A percentile compares a stretch with the other conserved stretches of the same genome.
These are phyloP conservation scores for Colletotrichum caudatum DNA, from an alignment of 2,329 filamentous ascomycete species.

Conservation along the genomic window DNA sequence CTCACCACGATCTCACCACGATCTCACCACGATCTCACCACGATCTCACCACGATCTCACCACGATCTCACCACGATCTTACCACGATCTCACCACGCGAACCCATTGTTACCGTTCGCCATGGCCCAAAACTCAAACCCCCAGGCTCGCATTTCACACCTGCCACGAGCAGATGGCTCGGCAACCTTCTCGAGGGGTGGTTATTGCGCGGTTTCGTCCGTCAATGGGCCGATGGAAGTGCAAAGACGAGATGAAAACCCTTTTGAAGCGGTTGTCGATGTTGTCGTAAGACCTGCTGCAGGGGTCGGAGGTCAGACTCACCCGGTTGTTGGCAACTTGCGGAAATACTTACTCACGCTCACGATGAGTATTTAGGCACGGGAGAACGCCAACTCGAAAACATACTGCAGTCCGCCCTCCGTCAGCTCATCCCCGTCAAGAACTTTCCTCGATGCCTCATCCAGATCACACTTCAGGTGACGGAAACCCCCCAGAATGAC, in stretches of 20 bases:
- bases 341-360: constrained; percentile 38
- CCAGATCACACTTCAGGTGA: constrained; percentile 84
- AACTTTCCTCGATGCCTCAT: constrained; percentile 82
- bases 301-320: constrained; percentile 79
- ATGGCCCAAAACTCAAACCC: constrained; percentile 54
- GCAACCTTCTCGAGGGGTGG: constrained; percentile 80
- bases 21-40: background rate
- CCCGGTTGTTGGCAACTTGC: constrained; percentile 15
- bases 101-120: background rate
- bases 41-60: background rate
- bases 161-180: constrained; percentile 83
- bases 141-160: constrained; percentile 65
- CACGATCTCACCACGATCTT: background rate
- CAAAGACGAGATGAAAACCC: constrained; percentile 89
- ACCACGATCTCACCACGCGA: background rate
- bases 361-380: constrained; percentile 64
- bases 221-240: constrained; percentile 94
- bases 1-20: background rate
- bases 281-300: constrained; percentile 86
- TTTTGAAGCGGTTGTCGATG: constrained; percentile 90
- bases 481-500: constrained; percentile 75
- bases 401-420: constrained; percentile 77
- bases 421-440: constrained; percentile 79
- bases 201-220: constrained; percentile 84
- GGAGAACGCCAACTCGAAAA: constrained; percentile 86